A percentile compares a stretch with the other conserved stretches of the same genome.
Evolutionary conservation across 805 yeast species (phyloP).

Genomic region (Candida tammaniensis): DNA sequence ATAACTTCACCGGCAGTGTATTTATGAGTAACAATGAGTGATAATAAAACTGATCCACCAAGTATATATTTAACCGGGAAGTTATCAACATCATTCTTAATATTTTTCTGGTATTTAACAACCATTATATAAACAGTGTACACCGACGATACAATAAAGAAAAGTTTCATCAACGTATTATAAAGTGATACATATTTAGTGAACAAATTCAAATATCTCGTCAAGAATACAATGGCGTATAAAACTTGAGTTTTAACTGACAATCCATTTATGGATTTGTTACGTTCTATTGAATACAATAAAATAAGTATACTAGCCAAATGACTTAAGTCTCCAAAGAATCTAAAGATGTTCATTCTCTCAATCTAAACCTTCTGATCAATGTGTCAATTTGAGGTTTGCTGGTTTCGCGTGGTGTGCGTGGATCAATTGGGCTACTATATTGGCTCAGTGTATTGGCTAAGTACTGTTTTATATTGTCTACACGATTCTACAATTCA

Average conservation of each 20-base stretch:
- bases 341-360: constrained; percentile 41
- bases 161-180: constrained; percentile 75
- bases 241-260: constrained; percentile 85
- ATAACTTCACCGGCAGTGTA: constrained; percentile 60
- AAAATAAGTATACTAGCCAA: constrained; percentile 74
- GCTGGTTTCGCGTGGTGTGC: constrained; percentile 1
- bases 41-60: constrained; percentile 53
- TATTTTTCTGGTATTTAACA: constrained; percentile 55
- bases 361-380: neutral
- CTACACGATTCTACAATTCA: constrained; percentile 5
- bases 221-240: constrained; percentile 48
- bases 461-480: neutral
- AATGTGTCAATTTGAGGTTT: constrained; percentile 1
- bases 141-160: constrained; percentile 72
- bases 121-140: constrained; percentile 75
- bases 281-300: constrained; percentile 61
- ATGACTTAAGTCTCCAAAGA: constrained; percentile 77
- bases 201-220: constrained; percentile 42
- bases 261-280: constrained; percentile 74
- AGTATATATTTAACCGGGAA: constrained; percentile 73
- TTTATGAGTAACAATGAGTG: constrained; percentile 63
- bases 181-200: constrained; percentile 62
- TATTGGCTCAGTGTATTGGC: neutral
- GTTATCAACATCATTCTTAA: constrained; percentile 60
- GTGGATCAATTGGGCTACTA: neutral